Conservation (phyloP, 176 grass and related monocot genomes). For the Oryza longistaminata region DNA sequence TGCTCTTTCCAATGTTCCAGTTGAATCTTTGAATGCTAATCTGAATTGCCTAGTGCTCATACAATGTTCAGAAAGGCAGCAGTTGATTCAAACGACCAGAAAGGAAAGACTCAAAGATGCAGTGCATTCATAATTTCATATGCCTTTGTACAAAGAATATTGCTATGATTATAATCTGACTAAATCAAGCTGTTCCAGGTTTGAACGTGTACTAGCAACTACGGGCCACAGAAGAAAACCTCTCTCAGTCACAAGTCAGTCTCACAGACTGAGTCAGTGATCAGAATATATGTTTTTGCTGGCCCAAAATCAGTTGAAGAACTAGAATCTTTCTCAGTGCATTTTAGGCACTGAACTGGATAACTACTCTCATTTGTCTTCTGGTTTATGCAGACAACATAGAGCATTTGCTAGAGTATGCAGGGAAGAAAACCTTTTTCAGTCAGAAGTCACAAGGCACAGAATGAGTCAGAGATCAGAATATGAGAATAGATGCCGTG, state of each 20-base stretch:
- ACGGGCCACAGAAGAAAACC: background rate
- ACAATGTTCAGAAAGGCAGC: background rate
- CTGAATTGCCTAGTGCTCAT: background rate
- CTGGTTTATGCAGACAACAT: too few relatives aligned
- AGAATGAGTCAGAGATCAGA: background rate
- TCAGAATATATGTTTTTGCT: background rate
- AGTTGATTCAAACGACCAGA: background rate
- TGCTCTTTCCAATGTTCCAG: background rate
- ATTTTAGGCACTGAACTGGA: background rate
- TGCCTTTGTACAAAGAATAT: background rate
- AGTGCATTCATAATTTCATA: background rate
- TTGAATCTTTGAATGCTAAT: constrained; percentile 3
- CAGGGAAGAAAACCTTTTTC: background rate
- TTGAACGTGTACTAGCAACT: background rate
- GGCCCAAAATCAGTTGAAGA: background rate
- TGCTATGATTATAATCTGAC: background rate
- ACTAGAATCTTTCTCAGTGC: background rate
- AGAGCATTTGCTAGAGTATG: too few relatives aligned
- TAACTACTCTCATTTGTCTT: too few relatives aligned
- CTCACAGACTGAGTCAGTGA: background rate
- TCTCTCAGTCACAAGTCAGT: background rate
- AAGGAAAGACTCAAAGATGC: background rate
- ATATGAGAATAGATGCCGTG: background rate
- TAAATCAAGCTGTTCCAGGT: background rate
- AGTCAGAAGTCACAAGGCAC: background rate